phyloP scores from a whole-genome alignment of 805 yeast species.

The Lipomyces anomalus region DNA sequence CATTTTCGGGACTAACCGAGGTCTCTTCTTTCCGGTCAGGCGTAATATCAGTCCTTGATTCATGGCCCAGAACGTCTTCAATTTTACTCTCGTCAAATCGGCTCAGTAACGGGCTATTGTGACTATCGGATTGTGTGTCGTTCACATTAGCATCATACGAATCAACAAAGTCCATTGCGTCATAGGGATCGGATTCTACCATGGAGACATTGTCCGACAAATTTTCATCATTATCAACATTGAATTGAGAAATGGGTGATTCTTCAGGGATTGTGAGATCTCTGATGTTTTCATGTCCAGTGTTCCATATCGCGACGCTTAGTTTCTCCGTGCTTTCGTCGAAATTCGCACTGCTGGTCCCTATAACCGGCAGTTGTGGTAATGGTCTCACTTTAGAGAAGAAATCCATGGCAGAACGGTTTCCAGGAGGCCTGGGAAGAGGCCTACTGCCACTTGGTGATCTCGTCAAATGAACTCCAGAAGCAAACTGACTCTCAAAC shows the following conservation, averaged over 20 bases:
- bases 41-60: background rate
- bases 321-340: background rate
- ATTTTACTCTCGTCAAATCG: background rate
- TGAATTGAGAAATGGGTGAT: too few relatives aligned
- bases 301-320: slow-evolving; percentile 1
- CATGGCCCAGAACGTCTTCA: background rate
- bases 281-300: background rate
- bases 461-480: slow-evolving; percentile 5
- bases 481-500: slow-evolving; percentile 6
- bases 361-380: slow-evolving; percentile 9
- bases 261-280: background rate
- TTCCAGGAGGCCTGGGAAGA: slow-evolving; percentile 4
- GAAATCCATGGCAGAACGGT: too few relatives aligned
- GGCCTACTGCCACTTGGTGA: slow-evolving; percentile 12
- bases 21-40: background rate
- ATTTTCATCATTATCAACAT: background rate
- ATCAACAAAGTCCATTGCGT: slow-evolving; percentile 1
- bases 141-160: background rate
- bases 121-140: background rate
- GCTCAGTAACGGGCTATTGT: background rate
- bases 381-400: slow-evolving; percentile 12
- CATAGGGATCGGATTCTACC: background rate
- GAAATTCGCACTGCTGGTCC: background rate
- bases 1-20: background rate
- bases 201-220: background rate